Percentiles rank a stretch among this genome's conserved stretches.
These are phyloP conservation scores for Neonectria neomacrospora DNA, from an alignment of 2,329 filamentous ascomycete species.

Conservation along the genomic window DNA sequence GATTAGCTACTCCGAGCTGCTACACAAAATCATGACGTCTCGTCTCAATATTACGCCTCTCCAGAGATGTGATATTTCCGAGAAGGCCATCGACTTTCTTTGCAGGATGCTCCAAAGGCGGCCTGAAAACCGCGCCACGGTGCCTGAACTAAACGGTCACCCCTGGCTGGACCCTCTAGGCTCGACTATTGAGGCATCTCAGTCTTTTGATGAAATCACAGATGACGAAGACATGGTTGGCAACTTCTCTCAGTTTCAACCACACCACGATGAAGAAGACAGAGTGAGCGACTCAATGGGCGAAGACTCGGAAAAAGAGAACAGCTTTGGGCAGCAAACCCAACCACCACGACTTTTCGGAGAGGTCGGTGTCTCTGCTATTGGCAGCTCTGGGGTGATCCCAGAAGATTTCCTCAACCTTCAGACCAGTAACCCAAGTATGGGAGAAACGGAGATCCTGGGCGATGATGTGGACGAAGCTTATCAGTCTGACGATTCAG, in stretches of 20 bases:
- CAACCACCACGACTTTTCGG: slow-evolving; percentile 62
- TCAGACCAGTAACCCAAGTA: slow-evolving; percentile 54
- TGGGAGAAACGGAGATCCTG: slow-evolving; percentile 54
- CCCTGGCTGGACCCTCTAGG: slow-evolving; percentile 71
- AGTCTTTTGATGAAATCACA: slow-evolving; percentile 69
- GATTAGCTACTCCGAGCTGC: slow-evolving; percentile 80
- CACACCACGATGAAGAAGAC: slow-evolving; percentile 50
- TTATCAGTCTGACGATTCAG: slow-evolving; percentile 58
- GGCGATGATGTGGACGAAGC: slow-evolving; percentile 56
- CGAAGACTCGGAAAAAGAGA: slow-evolving; percentile 85
- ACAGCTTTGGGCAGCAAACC: slow-evolving; percentile 71
- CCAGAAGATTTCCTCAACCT: slow-evolving; percentile 61
- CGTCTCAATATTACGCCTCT: slow-evolving; percentile 75
- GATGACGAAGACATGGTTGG: slow-evolving; percentile 69
- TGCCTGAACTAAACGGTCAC: slow-evolving; percentile 75
- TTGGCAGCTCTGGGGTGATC: slow-evolving; percentile 65
- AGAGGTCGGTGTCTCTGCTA: slow-evolving; percentile 64
- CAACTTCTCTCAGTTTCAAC: slow-evolving; percentile 68
- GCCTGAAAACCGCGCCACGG: slow-evolving; percentile 79
- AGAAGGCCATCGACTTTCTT: slow-evolving; percentile 78
- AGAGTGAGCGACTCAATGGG: slow-evolving; percentile 56
- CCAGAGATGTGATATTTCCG: slow-evolving; percentile 67
- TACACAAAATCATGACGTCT: slow-evolving; percentile 86
- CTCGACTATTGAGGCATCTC: slow-evolving; percentile 49
- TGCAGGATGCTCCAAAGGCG: slow-evolving; percentile 83